These are phyloP conservation scores for Boechera divaricarpa DNA, from an alignment of 345 rosid species.

Conservation along the genomic window DNA sequence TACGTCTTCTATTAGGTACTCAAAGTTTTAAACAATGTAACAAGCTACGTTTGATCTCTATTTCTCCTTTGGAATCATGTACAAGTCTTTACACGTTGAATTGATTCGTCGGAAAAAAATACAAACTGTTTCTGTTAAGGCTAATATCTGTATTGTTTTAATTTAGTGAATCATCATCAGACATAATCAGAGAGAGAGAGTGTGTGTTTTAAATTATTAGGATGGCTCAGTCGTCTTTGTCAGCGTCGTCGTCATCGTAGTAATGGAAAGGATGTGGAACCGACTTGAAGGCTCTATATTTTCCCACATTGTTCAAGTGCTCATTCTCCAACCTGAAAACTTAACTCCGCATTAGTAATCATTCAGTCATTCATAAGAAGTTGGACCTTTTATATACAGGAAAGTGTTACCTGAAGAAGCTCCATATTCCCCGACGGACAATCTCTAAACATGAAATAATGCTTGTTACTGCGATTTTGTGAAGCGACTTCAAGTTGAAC, in stretches of 20 bases:
- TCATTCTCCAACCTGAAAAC: slow-evolving; percentile 47
- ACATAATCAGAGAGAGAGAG: background rate
- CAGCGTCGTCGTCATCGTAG: slow-evolving; percentile 41
- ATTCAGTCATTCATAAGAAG: background rate
- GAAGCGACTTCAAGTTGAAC: slow-evolving; percentile 52
- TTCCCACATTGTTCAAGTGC: slow-evolving; percentile 49
- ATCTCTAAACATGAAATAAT: slow-evolving; percentile 66
- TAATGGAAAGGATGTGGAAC: slow-evolving; percentile 52
- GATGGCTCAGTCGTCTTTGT: slow-evolving; percentile 39
- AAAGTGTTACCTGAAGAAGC: slow-evolving; percentile 70
- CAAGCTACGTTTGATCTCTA: background rate
- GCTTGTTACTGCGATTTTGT: slow-evolving; percentile 54
- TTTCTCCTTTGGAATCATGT: background rate
- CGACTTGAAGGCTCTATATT: slow-evolving; percentile 47
- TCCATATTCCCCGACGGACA: slow-evolving; percentile 74
- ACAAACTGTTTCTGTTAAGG: background rate
- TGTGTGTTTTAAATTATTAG: background rate
- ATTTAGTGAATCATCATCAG: background rate
- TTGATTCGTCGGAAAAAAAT: background rate
- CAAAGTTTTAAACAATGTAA: background rate
- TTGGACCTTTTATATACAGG: background rate
- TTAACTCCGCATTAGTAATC: background rate
- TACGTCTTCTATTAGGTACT: slow-evolving; percentile 12
- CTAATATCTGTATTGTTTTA: background rate
- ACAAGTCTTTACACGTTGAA: slow-evolving; percentile 11